These are phyloP conservation scores for Nitzschia putrida DNA, from an alignment of 108 stramenopile genomes.

Conservation along the genomic window DNA sequence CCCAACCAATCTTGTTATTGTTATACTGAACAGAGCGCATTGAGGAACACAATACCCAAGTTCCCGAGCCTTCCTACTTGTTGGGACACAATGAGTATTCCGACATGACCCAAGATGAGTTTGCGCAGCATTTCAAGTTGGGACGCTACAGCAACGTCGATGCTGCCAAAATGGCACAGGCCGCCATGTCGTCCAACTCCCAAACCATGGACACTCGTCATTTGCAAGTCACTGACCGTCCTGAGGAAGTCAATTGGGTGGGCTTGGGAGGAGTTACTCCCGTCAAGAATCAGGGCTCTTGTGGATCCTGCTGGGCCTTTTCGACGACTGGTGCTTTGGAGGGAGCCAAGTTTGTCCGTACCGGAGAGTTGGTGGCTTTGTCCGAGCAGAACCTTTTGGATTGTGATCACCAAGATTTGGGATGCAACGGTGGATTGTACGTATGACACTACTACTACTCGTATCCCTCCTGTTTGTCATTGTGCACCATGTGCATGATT, in stretches of 20 bases:
- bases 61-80: slow-evolving; percentile 55
- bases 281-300: slow-evolving; percentile 93
- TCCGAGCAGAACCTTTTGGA: slow-evolving; percentile 95
- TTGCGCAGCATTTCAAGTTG: slow-evolving; percentile 58
- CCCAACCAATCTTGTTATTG: too few relatives aligned
- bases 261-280: slow-evolving; percentile 80
- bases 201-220: slow-evolving; percentile 22
- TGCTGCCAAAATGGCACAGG: slow-evolving; percentile 33
- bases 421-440: slow-evolving; percentile 92
- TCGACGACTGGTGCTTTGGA: slow-evolving; percentile 93
- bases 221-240: slow-evolving; percentile 41
- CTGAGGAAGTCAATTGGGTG: slow-evolving; percentile 83
- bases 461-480: not conserved
- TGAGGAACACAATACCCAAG: slow-evolving; percentile 82
- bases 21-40: slow-evolving; percentile 62
- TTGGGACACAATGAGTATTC: slow-evolving; percentile 92
- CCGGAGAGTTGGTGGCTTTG: slow-evolving; percentile 81
- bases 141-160: slow-evolving; percentile 44
- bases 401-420: slow-evolving; percentile 87
- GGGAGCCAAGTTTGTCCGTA: slow-evolving; percentile 84
- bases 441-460: too few relatives aligned
- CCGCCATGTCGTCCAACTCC: slow-evolving; percentile 28
- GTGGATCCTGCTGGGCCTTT: slow-evolving; percentile 94
- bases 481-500: not conserved
- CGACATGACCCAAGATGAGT: slow-evolving; percentile 90